Percentiles rank a stretch among this genome's conserved stretches.
Conservation (phyloP, 257 asterid species). For the Cynanchum wilfordii region DNA sequence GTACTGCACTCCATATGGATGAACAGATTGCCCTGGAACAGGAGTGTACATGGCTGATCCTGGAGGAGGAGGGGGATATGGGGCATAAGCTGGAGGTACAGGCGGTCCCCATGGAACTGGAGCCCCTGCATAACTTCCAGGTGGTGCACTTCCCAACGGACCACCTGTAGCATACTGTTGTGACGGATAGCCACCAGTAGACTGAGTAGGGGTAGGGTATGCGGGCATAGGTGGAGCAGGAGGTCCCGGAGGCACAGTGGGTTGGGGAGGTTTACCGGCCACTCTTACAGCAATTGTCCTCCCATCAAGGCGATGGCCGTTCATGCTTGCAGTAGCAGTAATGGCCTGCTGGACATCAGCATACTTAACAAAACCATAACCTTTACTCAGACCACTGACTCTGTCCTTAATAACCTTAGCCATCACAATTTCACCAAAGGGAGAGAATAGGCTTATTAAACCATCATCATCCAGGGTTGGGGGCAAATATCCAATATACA, state of each 20-base stretch:
- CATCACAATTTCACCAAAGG: constrained; percentile 93
- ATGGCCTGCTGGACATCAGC: constrained; percentile 82
- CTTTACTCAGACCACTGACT: constrained; percentile 67
- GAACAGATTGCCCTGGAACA: constrained; percentile 46
- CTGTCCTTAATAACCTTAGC: constrained; percentile 95
- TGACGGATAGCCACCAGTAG: constrained; percentile 62
- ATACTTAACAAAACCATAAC: constrained; percentile 93
- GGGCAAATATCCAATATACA: constrained; percentile 85
- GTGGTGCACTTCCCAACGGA: constrained; percentile 50
- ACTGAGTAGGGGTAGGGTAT: constrained; percentile 55
- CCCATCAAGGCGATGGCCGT: constrained; percentile 85
- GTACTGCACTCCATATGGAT: constrained; percentile 63
- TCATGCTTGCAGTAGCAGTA: constrained; percentile 85
- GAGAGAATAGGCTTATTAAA: constrained; percentile 67
- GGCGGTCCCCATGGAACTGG: constrained; percentile 83
- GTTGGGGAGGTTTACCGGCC: constrained; percentile 91
- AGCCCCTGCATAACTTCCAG: constrained; percentile 53
- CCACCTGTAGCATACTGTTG: constrained; percentile 80
- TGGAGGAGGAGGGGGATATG: constrained; percentile 81
- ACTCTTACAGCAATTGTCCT: constrained; percentile 94
- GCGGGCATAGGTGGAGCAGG: constrained; percentile 61
- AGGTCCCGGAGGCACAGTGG: constrained; percentile 82
- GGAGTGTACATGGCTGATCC: constrained; percentile 66
- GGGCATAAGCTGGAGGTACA: constrained; percentile 50
- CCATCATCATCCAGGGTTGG: constrained; percentile 90